A percentile compares a stretch with the other conserved stretches of the same genome.
phyloP scores from a whole-genome alignment of 2,329 filamentous ascomycete species.

The Onygenales sp. region DNA sequence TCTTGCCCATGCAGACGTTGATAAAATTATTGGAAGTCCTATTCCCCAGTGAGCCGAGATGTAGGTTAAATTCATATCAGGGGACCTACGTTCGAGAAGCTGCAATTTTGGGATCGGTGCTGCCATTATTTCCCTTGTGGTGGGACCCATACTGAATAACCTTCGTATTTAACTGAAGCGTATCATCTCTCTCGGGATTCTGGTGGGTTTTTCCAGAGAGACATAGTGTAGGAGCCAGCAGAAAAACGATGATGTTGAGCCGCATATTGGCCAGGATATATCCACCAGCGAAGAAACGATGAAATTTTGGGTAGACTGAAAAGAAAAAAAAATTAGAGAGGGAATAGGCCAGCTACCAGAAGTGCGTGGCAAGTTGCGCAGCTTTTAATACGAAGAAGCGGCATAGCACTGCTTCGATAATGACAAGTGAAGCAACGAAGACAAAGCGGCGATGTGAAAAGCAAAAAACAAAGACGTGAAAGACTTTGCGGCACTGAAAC shows the following conservation, averaged over 20 bases:
- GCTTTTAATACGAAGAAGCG: no score
- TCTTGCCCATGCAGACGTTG: conserved; percentile 46
- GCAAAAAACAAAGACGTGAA: no score
- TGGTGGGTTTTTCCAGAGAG: conserved; percentile 15
- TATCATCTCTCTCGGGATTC: conserved; percentile 21
- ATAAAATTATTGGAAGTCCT: conserved; percentile 39
- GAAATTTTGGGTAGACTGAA: no score
- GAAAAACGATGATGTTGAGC: not conserved
- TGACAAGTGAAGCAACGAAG: no score
- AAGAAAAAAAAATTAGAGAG: no score
- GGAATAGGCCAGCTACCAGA: no score
- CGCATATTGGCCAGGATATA: not conserved
- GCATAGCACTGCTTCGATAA: no score
- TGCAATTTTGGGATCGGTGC: not conserved
- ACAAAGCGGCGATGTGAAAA: no score
- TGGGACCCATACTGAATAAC: conserved; percentile 15
- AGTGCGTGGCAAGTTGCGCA: no score
- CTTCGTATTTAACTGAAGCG: conserved; percentile 18
- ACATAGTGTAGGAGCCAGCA: not conserved
- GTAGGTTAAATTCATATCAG: not conserved
- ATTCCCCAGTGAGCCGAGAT: not conserved
- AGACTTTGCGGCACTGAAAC: no score
- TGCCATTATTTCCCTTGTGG: conserved; percentile 11
- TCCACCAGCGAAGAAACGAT: no score
- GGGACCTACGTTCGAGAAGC: not conserved